These are phyloP conservation scores for Cercospora berteroae DNA, from an alignment of 2,329 filamentous ascomycete genomes.

Conservation along the genomic window DNA sequence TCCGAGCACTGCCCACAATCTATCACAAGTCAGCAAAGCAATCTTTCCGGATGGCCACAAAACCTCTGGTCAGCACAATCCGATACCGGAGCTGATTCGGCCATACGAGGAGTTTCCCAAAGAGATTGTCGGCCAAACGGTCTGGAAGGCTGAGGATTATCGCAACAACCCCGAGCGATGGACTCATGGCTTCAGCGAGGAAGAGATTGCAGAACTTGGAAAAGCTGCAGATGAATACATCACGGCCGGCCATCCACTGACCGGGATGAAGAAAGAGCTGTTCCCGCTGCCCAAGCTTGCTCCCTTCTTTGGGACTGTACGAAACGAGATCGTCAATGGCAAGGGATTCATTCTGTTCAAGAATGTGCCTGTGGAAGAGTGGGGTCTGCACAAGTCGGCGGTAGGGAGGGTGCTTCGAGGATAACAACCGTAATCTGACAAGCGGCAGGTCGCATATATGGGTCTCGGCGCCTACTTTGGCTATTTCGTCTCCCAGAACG, in stretches of 20 bases:
- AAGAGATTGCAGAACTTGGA: constrained; percentile 67
- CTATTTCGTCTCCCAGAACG: constrained; percentile 85
- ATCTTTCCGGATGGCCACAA: constrained; percentile 66
- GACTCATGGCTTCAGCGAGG: constrained; percentile 66
- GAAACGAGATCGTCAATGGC: constrained; percentile 68
- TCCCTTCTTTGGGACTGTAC: constrained; percentile 55
- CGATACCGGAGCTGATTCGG: constrained; percentile 61
- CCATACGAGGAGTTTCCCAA: constrained; percentile 70
- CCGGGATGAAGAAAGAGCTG: constrained; percentile 65
- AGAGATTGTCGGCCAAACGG: constrained; percentile 67
- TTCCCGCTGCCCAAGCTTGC: constrained; percentile 62
- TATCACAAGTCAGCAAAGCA: constrained; percentile 40
- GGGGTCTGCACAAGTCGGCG: constrained; percentile 76
- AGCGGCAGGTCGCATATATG: constrained; percentile 64
- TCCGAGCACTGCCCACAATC: constrained; percentile 11
- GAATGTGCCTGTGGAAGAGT: constrained; percentile 71
- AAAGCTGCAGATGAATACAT: constrained; percentile 69
- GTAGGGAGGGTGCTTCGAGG: constrained; percentile 42
- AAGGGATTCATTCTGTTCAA: constrained; percentile 91
- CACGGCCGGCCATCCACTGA: constrained; percentile 62
- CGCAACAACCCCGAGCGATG: constrained; percentile 63
- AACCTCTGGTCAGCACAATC: constrained; percentile 70
- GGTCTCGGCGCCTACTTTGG: constrained; percentile 76
- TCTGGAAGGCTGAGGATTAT: constrained; percentile 69
- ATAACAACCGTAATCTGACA: neutral